Evolutionary conservation across 2,329 filamentous ascomycete species (phyloP).

Genomic region (Penicillium sp.): DNA sequence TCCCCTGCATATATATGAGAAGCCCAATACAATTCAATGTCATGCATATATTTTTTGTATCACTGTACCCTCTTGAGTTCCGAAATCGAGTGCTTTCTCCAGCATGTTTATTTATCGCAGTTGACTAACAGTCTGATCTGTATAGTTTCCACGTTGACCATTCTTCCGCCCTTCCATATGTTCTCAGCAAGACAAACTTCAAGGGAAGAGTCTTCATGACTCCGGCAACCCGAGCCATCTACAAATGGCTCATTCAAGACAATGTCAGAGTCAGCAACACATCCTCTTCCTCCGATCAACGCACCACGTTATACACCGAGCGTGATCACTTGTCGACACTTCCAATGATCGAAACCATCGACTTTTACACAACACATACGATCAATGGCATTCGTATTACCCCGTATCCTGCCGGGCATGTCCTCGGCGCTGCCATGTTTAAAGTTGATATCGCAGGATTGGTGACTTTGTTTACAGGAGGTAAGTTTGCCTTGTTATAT

Average conservation of each 20-base stretch:
- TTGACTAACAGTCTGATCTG: conserved; percentile 27
- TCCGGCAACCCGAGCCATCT: conserved; percentile 97
- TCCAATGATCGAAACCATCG: conserved; percentile 91
- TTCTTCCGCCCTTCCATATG: conserved; percentile 96
- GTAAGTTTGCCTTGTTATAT: background rate
- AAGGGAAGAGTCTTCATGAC: conserved; percentile 98
- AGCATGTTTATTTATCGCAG: background rate
- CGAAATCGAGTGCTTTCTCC: background rate
- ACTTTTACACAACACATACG: conserved; percentile 96
- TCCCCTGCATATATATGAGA: conserved; percentile 37
- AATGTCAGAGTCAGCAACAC: conserved; percentile 83
- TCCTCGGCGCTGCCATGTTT: conserved; percentile 98
- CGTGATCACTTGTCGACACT: conserved; percentile 93
- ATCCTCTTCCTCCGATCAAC: conserved; percentile 60
- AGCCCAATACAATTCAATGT: conserved; percentile 32
- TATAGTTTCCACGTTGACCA: conserved; percentile 95
- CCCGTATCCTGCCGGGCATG: conserved; percentile 93
- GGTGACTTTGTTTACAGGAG: conserved; percentile 92
- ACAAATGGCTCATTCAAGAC: conserved; percentile 99
- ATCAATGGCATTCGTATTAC: conserved; percentile 96
- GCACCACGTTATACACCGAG: conserved; percentile 80
- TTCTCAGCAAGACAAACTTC: conserved; percentile 97
- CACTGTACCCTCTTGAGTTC: conserved; percentile 2
- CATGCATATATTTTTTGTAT: conserved; percentile 14
- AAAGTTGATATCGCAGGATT: conserved; percentile 94